phyloP scores from a whole-genome alignment of 345 rosid species.

The Rhizophora apiculata region DNA sequence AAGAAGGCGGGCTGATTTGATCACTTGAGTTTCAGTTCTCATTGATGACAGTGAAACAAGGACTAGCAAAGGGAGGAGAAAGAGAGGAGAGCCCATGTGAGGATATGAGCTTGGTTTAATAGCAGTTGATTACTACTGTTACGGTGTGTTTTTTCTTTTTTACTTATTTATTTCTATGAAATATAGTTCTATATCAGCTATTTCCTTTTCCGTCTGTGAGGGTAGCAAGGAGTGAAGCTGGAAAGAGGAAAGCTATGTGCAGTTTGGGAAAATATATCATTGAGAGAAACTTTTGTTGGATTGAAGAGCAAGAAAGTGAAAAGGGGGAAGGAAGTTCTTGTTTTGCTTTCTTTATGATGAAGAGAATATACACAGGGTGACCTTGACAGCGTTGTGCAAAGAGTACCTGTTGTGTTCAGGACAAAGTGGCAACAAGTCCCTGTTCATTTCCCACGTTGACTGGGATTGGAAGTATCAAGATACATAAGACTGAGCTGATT shows the following conservation, averaged over 20 bases:
- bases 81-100: constrained; percentile 40
- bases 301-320: constrained; percentile 33
- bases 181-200: constrained; percentile 11
- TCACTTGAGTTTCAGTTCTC: constrained; percentile 38
- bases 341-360: constrained; percentile 4
- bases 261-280: constrained; percentile 15
- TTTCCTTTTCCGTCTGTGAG: constrained; percentile 6
- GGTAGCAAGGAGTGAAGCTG: constrained; percentile 22
- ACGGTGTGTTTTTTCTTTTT: background rate
- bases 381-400: background rate
- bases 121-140: background rate
- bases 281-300: constrained; percentile 26
- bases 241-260: constrained; percentile 26
- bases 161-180: background rate
- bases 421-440: background rate
- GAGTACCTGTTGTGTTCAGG: too few species aligned
- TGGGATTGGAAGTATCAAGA: too few species aligned
- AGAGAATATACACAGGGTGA: constrained; percentile 3
- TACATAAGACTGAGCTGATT: too few species aligned
- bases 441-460: background rate
- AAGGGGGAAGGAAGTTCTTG: constrained; percentile 3
- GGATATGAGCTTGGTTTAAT: background rate
- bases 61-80: constrained; percentile 17
- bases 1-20: constrained; percentile 50
- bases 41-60: constrained; percentile 21